Evolutionary conservation across 2,329 filamentous ascomycete species (phyloP).

Genomic region (Penicillium italicum): DNA sequence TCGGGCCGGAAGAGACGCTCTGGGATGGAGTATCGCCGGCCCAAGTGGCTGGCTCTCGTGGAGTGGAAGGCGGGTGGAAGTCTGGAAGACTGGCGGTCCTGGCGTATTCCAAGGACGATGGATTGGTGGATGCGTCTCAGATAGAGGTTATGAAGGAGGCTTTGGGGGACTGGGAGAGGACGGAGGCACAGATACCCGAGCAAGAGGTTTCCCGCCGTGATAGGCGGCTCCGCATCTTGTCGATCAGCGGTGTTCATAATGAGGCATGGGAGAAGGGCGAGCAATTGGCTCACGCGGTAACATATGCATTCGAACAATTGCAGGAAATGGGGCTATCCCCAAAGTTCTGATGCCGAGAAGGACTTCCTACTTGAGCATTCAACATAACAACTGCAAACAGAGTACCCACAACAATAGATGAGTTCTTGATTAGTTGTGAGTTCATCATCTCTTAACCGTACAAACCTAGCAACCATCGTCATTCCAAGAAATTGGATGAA

Average conservation of each 20-base stretch:
- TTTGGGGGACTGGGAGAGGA: slow-evolving; percentile 48
- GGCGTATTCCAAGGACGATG: slow-evolving; percentile 43
- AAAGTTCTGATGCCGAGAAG: not conserved
- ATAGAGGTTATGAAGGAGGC: slow-evolving; percentile 47
- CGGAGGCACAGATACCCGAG: slow-evolving; percentile 3
- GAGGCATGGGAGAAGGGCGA: slow-evolving; percentile 42
- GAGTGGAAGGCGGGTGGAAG: slow-evolving; percentile 35
- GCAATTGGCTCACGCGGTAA: slow-evolving; percentile 40
- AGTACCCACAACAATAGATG: not conserved
- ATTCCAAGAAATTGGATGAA: not conserved
- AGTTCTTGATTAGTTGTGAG: not conserved
- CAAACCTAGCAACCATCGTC: too few species aligned
- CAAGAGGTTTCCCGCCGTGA: slow-evolving; percentile 29
- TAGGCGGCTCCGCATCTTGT: slow-evolving; percentile 39
- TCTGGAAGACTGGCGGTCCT: slow-evolving; percentile 38
- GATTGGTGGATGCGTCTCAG: slow-evolving; percentile 40
- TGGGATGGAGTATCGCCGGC: slow-evolving; percentile 44
- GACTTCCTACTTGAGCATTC: not conserved
- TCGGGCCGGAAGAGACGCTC: slow-evolving; percentile 36
- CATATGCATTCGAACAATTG: slow-evolving; percentile 30
- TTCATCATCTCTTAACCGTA: not conserved
- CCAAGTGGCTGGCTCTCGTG: slow-evolving; percentile 25
- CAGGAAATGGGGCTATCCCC: slow-evolving; percentile 22
- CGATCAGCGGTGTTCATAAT: slow-evolving; percentile 40
- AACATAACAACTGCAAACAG: not conserved